These are phyloP conservation scores for Globisporangium nunn DNA, from an alignment of 352 stramenopile genomes.

Conservation along the genomic window DNA sequence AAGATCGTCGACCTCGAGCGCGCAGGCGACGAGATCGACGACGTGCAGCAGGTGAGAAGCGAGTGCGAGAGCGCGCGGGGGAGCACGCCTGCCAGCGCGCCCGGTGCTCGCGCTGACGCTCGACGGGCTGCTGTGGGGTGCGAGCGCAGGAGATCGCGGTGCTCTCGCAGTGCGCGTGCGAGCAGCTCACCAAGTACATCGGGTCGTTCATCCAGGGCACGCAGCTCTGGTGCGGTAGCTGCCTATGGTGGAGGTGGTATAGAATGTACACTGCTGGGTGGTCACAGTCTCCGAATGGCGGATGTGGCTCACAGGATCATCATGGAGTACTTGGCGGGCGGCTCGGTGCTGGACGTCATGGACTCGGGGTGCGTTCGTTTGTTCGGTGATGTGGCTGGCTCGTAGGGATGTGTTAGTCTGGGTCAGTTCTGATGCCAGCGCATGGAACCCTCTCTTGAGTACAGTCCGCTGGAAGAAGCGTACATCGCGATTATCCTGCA, in stretches of 20 bases:
- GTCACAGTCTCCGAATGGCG: no score
- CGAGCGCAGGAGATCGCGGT: slow-evolving; percentile 79
- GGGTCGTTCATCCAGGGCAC: slow-evolving; percentile 80
- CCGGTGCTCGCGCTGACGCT: neutral
- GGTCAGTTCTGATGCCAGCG: no score
- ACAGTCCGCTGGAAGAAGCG: slow-evolving; percentile 60
- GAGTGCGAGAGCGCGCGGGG: no score
- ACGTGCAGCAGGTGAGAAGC: slow-evolving; percentile 62
- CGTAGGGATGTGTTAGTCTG: no score
- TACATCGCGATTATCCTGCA: slow-evolving; percentile 83
- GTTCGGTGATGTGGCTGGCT: no score
- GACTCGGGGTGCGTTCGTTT: slow-evolving; percentile 32
- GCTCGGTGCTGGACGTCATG: slow-evolving; percentile 88
- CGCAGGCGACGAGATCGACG: slow-evolving; percentile 81
- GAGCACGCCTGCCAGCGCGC: no score
- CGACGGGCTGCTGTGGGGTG: neutral
- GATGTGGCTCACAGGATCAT: slow-evolving; percentile 61
- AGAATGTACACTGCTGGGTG: no score
- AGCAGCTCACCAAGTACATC: slow-evolving; percentile 88
- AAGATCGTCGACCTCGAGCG: slow-evolving; percentile 85
- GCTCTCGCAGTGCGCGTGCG: slow-evolving; percentile 83
- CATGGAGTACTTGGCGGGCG: slow-evolving; percentile 92
- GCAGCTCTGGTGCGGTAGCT: slow-evolving; percentile 51
- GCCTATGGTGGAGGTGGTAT: neutral
- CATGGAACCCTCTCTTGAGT: neutral